Percentiles rank a stretch among this genome's conserved stretches.
Conservation (phyloP, 352 stramenopile genomes). For the Phytophthora tentaculata region DNA sequence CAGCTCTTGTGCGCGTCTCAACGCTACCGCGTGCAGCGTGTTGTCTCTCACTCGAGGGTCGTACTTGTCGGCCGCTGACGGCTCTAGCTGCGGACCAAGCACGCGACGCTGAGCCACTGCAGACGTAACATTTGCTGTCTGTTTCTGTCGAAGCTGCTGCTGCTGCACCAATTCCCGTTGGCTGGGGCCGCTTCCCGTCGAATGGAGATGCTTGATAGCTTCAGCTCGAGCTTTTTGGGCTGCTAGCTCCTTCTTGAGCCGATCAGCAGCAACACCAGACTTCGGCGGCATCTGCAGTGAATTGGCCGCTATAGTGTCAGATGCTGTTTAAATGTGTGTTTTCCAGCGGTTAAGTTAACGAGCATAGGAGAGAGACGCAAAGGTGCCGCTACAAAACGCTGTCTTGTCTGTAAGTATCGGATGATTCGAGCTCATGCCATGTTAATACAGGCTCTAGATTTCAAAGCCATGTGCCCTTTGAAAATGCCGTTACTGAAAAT, state of each 20-base stretch:
- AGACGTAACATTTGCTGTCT: slow-evolving; percentile 53
- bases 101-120: slow-evolving; percentile 49
- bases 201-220: slow-evolving; percentile 66
- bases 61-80: slow-evolving; percentile 27
- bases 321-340: background rate
- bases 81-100: slow-evolving; percentile 22
- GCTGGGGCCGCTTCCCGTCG: slow-evolving; percentile 70
- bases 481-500: slow-evolving; percentile 23
- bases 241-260: slow-evolving; percentile 63
- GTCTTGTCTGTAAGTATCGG: slow-evolving; percentile 12
- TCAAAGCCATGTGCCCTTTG: background rate
- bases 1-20: slow-evolving; percentile 50
- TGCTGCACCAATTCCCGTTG: slow-evolving; percentile 68
- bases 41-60: slow-evolving; percentile 74
- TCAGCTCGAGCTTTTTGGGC: slow-evolving; percentile 69
- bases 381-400: slow-evolving; percentile 8
- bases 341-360: background rate
- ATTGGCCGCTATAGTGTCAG: background rate
- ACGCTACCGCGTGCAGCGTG: slow-evolving; percentile 70
- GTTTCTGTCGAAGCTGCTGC: slow-evolving; percentile 60
- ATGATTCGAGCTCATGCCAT: slow-evolving; percentile 1
- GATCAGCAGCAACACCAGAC: slow-evolving; percentile 29
- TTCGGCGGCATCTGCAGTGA: slow-evolving; percentile 40
- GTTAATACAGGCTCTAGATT: background rate
- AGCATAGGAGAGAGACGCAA: background rate